Evolutionary conservation across 495 filamentous ascomycete genomes (phyloP), one percentile per base, ranked within the genome.

Genomic region (Daldinia concentrica): DNA sequence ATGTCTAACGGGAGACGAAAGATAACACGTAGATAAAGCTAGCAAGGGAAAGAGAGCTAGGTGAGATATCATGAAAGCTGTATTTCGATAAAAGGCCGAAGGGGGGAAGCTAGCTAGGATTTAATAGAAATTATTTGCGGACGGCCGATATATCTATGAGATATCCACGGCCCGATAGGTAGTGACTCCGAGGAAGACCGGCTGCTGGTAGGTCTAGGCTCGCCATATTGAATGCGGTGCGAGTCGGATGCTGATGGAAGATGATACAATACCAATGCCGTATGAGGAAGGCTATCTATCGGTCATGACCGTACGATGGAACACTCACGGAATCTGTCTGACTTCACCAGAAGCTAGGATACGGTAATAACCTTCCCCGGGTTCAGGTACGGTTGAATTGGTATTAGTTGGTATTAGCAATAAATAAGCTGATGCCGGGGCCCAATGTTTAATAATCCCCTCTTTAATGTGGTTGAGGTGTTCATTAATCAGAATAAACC

Each of bases 151-250:
- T 54, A 52, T 63, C 62, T 61, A 69, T 65, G 51, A 62, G 66
- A 66, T 51, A 43, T 54, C 62, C 34, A 17, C 71, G 71, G 71
- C 6, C 71, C 71, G 71, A 73, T 73, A 73, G 36, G 57, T 66
- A 36, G 57, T 63, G 24, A 54, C 27, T 58, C 32, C 57, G 30
- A 50, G 30, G 48, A 5, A 29, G 43, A 27, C 63, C 69, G 52
- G 70, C 32, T 41, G 9, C 52, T 34, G 27, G 29, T 34, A 29
- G 51, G 45, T 52, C 57, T 34, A 54, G 34, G 54, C 34, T 15
- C 45, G 39, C 22, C 57, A 69, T 61, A 43, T 56, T 27, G 27
- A 51, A 58, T 17, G 54, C 60, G 63, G 63, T 37, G 63, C 17
- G 6, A 43, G 17, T 17, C 36, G 37, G 37, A 45, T 45, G 64